Conservation (phyloP, 768 basidiomycete genomes). For the Podaxis sp. region DNA sequence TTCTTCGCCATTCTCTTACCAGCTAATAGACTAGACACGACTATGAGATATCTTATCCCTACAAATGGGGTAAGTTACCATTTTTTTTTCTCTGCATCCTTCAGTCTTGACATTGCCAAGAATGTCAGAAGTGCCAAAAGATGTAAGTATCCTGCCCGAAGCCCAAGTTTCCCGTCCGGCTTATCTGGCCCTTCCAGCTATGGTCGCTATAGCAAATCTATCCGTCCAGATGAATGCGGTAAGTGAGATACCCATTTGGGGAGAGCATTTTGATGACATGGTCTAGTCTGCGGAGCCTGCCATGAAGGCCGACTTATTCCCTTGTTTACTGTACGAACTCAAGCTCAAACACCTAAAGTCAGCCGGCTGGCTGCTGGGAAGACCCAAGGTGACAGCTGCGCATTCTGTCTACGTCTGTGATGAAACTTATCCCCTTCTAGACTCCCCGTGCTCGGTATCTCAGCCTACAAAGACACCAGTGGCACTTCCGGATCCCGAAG, state of each 20-base stretch:
- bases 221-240: constrained; percentile 65
- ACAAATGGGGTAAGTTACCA: constrained; percentile 62
- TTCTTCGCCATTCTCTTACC: not conserved
- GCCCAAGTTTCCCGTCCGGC: not conserved
- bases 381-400: constrained; percentile 40
- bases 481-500: not conserved
- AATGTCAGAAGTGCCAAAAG: constrained; percentile 63
- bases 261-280: not conserved
- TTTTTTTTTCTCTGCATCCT: not conserved
- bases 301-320: constrained; percentile 58
- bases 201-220: constrained; percentile 74
- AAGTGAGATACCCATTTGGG: constrained; percentile 23
- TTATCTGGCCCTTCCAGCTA: constrained; percentile 44
- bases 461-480: not conserved
- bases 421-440: constrained; percentile 21
- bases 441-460: constrained; percentile 31
- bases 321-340: constrained; percentile 37
- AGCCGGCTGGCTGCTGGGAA: constrained; percentile 45
- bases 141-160: constrained; percentile 40
- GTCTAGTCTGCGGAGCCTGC: constrained; percentile 66
- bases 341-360: constrained; percentile 36
- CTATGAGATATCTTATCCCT: constrained; percentile 76
- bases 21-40: constrained; percentile 60
- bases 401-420: not conserved
- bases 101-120: constrained; percentile 32